Conservation (phyloP, 2,329 filamentous ascomycete species). For the Fusarium armeniacum region DNA sequence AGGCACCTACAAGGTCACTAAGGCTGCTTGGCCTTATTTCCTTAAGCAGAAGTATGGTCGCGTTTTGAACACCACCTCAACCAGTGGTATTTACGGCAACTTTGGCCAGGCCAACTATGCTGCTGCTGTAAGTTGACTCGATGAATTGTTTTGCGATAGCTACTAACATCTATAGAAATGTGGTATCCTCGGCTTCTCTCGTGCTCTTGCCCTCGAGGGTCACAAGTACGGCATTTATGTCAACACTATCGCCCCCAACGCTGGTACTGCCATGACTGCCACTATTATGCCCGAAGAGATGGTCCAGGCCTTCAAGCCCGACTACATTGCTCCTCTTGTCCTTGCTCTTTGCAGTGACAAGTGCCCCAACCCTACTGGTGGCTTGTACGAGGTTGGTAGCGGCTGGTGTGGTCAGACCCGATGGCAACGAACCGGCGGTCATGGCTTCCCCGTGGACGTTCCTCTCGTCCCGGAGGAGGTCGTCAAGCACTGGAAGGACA, state of each 20-base stretch:
- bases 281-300: constrained; percentile 97
- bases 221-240: constrained; percentile 98
- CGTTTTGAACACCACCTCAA: constrained; percentile 96
- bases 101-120: constrained; percentile 99
- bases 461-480: constrained; percentile 88
- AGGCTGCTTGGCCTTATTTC: constrained; percentile 98
- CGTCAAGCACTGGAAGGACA: constrained; percentile 79
- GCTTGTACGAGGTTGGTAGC: constrained; percentile 93
- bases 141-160: constrained; percentile 3
- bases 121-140: constrained; percentile 74
- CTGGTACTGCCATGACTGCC: constrained; percentile 93
- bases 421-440: constrained; percentile 92
- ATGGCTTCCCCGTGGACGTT: constrained; percentile 91
- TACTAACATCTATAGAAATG: constrained; percentile 72
- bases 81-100: constrained; percentile 98
- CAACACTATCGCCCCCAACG: constrained; percentile 98
- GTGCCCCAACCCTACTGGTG: constrained; percentile 86
- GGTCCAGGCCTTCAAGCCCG: constrained; percentile 98
- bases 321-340: constrained; percentile 95
- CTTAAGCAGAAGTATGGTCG: constrained; percentile 99
- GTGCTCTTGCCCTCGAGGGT: constrained; percentile 92
- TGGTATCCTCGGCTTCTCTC: constrained; percentile 95
- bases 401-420: constrained; percentile 93
- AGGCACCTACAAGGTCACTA: constrained; percentile 96
- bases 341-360: constrained; percentile 88